phyloP scores from a whole-genome alignment of 192 early-diverging fungal species.

The Coemansia sp. region DNA sequence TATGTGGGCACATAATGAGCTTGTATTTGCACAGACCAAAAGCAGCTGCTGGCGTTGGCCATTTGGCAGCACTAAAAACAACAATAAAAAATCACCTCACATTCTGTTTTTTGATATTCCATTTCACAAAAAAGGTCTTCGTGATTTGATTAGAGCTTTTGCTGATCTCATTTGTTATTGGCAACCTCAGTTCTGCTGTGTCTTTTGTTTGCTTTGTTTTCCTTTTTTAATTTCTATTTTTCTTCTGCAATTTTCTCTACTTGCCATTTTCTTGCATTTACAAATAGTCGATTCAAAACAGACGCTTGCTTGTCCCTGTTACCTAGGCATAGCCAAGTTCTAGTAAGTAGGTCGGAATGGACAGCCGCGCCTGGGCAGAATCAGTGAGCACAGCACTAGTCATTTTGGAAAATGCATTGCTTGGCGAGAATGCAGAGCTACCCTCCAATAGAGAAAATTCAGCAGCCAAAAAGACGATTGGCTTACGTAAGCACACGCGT shows the following conservation, averaged over 20 bases:
- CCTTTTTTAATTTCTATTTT: background rate
- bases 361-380: slow-evolving; percentile 27
- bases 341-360: slow-evolving; percentile 11
- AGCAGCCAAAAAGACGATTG: background rate
- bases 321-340: no score
- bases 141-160: no score
- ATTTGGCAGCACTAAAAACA: background rate
- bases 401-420: slow-evolving; percentile 42
- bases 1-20: no score
- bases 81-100: background rate
- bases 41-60: background rate
- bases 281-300: background rate
- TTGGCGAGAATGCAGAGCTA: slow-evolving; percentile 24
- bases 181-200: no score
- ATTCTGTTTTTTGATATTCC: background rate
- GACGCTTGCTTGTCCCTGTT: no score
- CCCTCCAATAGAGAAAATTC: background rate
- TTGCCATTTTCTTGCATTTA: no score
- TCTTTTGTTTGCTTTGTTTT: background rate
- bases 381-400: slow-evolving; percentile 32
- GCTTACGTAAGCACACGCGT: slow-evolving; percentile 35
- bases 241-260: background rate
- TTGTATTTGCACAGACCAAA: background rate
- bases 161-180: background rate
- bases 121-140: no score